Evolutionary conservation across 352 stramenopile genomes (phyloP), one percentile per base, ranked within the genome.

Genomic region (Phytophthora europaea): DNA sequence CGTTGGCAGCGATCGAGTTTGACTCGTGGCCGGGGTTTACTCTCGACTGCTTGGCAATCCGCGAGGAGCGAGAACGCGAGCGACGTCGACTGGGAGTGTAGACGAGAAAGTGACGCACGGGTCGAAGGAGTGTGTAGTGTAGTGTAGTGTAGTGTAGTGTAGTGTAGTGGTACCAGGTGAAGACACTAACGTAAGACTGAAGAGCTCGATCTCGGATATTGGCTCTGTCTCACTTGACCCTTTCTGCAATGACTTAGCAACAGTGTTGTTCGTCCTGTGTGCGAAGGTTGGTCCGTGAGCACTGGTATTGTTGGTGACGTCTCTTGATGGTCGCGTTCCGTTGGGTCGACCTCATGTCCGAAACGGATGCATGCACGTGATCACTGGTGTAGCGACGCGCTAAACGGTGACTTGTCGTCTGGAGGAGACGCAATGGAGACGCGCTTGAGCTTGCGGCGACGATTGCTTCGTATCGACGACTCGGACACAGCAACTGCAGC

Each of bases 381-480:
- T 15, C 59, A 47, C 18, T 31, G 26, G 10, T 53, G 51, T 56
- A 26, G 20, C 36, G 47, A 64, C 36, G 34, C 31, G 34, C 31
- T 47, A 45, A 47, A 16, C 58, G 36, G 9, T 54, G 48, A 62
- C 7, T 54, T 64, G 40, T 34, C 53, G 52, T 47, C 26, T 65
- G 7, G 47, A 53, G 13, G 6, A 23, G 15, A 34, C 33, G 6
- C n/a, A 36, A 74, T 79, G 72, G 72, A 79, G 67, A 76, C 72
- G n/a, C 67, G 72, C 6, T 51, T 79, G 57, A 75, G 72, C 43
- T 50, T 79, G 56, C 66, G 72, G 0, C 40, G 43, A 23, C 72
- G 72, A 40, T 26, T 78, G 65, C 70, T 73, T 70, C 71, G 80
- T 50, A 86, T 91, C 57, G 63, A 81, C 3, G 67, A 78, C 12